Evolutionary conservation across 257 asterid genomes (phyloP).

Genomic region (Nicotiana benthamiana): DNA sequence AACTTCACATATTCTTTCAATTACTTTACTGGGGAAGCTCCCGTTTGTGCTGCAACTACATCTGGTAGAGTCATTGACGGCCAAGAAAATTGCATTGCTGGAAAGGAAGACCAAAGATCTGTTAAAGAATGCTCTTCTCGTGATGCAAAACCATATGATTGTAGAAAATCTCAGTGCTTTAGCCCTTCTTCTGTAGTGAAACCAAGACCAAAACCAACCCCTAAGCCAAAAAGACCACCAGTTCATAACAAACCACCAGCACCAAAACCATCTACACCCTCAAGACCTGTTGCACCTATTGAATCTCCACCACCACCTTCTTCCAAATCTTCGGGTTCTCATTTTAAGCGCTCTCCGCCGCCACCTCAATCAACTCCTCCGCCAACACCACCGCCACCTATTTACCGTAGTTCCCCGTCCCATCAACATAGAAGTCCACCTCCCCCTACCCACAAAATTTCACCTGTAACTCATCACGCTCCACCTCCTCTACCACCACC

Average conservation of each 20-base stretch:
- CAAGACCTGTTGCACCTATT: conserved; percentile 21
- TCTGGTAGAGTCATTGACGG: conserved; percentile 38
- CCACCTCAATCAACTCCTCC: conserved; percentile 9
- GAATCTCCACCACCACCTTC: conserved; percentile 9
- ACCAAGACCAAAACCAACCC: conserved; percentile 3
- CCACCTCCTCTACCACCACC: conserved; percentile 19
- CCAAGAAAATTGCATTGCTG: conserved; percentile 55
- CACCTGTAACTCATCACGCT: conserved; percentile 7
- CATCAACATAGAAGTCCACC: conserved; percentile 27
- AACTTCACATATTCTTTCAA: conserved; percentile 57
- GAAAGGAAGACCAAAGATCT: conserved; percentile 57
- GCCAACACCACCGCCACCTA: conserved; percentile 16
- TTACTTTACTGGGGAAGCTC: conserved; percentile 48
- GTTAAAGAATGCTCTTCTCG: conserved; percentile 55
- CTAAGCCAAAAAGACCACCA: background rate
- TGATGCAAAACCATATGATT: conserved; percentile 68
- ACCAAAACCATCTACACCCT: background rate
- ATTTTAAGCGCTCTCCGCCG: background rate
- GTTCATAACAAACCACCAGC: background rate
- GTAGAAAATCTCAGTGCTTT: conserved; percentile 53
- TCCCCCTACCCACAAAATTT: conserved; percentile 20
- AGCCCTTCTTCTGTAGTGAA: background rate
- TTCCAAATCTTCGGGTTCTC: conserved; percentile 3
- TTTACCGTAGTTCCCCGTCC: background rate
- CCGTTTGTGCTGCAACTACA: conserved; percentile 27